phyloP scores from a whole-genome alignment of 139 green algal species.

The Picochlorum sp. region DNA sequence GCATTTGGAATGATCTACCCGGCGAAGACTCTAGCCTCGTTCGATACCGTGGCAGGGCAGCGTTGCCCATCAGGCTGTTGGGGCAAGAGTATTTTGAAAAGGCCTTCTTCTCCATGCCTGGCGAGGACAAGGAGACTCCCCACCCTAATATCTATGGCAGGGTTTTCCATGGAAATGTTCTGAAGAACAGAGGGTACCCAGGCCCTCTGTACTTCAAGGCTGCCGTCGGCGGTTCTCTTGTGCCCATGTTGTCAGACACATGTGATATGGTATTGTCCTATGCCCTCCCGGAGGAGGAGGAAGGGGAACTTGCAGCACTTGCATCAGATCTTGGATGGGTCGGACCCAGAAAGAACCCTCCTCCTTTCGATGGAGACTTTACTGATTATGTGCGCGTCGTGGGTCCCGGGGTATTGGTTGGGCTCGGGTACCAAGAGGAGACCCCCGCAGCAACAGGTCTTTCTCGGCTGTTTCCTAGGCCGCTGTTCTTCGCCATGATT shows the following conservation, averaged over 20 bases:
- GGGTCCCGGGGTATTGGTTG: constrained; percentile 22
- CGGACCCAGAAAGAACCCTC: constrained; percentile 6
- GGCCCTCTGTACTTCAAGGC: constrained; percentile 1
- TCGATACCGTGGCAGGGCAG: constrained; percentile 20
- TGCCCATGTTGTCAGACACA: background rate
- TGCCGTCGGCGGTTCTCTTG: background rate
- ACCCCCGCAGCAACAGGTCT: background rate
- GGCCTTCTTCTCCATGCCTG: background rate
- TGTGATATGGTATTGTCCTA: constrained; percentile 4
- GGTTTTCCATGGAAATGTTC: constrained; percentile 1
- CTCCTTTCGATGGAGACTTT: constrained; percentile 20
- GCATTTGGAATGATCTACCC: constrained; percentile 25
- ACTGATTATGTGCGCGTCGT: constrained; percentile 22
- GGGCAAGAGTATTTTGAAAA: constrained; percentile 11
- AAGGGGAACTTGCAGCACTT: background rate
- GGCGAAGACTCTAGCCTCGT: constrained; percentile 2
- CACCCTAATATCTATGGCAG: background rate
- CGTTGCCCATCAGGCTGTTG: constrained; percentile 13
- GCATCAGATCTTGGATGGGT: constrained; percentile 15
- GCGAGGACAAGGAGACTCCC: background rate
- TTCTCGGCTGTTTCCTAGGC: background rate
- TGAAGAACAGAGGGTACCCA: background rate
- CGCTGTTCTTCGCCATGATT: constrained; percentile 13
- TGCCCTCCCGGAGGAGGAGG: background rate
- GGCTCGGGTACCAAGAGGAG: constrained; percentile 4